These are phyloP conservation scores for Trypanosoma conorhini DNA, from an alignment of 208 protist genomes.

Conservation along the genomic window DNA sequence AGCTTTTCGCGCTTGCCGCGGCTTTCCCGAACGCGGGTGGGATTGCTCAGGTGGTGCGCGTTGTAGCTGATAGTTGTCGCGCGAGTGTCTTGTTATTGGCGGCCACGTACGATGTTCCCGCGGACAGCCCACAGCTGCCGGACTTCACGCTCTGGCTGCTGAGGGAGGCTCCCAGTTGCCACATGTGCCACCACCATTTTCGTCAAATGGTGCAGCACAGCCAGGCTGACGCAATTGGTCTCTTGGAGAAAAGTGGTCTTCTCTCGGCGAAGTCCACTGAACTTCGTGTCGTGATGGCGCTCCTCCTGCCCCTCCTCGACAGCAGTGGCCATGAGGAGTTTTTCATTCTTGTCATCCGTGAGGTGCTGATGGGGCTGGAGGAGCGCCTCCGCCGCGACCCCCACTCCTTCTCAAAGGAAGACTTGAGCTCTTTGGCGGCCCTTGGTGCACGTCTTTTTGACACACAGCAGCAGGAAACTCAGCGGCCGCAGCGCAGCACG, in stretches of 20 bases:
- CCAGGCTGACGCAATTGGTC: constrained; percentile 45
- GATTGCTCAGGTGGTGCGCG: neutral
- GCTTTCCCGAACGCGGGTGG: constrained; percentile 4
- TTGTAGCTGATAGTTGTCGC: constrained; percentile 22
- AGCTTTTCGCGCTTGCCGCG: constrained; percentile 17
- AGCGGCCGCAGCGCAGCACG: neutral
- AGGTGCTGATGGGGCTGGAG: constrained; percentile 67
- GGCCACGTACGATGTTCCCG: constrained; percentile 37
- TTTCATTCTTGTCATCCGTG: constrained; percentile 57
- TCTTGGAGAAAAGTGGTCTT: constrained; percentile 61
- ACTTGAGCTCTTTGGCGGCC: constrained; percentile 59
- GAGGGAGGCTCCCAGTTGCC: constrained; percentile 49
- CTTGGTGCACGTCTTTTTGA: constrained; percentile 73
- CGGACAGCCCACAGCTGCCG: constrained; percentile 40
- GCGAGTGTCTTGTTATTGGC: constrained; percentile 29
- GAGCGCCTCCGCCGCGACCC: constrained; percentile 57
- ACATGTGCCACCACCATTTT: constrained; percentile 57
- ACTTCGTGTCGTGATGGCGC: constrained; percentile 43
- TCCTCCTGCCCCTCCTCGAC: constrained; percentile 70
- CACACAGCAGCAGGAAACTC: constrained; percentile 17
- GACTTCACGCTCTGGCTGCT: constrained; percentile 78
- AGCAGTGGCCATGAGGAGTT: constrained; percentile 67
- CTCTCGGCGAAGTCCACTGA: constrained; percentile 37
- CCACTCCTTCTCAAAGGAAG: constrained; percentile 49
- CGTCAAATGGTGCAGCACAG: constrained; percentile 54